A percentile compares a stretch with the other conserved stretches of the same genome.
Evolutionary conservation across 768 basidiomycete genomes (phyloP).

Genomic region (Gloeostereum incarnatum): DNA sequence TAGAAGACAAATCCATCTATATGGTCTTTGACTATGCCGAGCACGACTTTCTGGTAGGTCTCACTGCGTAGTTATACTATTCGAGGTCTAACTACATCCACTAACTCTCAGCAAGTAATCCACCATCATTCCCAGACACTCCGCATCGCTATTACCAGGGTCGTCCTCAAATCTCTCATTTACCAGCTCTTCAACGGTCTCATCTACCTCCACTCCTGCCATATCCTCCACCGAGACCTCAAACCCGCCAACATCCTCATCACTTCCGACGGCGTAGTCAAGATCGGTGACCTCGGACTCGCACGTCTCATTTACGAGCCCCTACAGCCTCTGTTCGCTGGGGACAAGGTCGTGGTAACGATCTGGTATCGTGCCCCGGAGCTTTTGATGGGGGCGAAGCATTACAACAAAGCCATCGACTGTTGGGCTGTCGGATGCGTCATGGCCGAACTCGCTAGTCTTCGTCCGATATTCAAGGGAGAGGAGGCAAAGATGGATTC

Average conservation of each 20-base stretch:
- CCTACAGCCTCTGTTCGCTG: constrained; percentile 82
- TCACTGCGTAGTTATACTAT: background rate
- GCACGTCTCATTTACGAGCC: constrained; percentile 89
- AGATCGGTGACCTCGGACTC: constrained; percentile 97
- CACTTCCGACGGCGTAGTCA: constrained; percentile 79
- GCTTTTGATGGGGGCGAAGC: constrained; percentile 90
- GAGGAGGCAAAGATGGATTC: constrained; percentile 97
- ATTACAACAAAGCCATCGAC: constrained; percentile 95
- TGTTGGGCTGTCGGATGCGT: constrained; percentile 99
- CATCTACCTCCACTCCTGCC: constrained; percentile 88
- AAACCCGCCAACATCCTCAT: constrained; percentile 99
- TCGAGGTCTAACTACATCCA: background rate
- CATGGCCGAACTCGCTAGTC: constrained; percentile 87
- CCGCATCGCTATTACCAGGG: constrained; percentile 60
- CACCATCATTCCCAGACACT: constrained; percentile 94
- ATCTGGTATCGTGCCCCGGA: constrained; percentile 99
- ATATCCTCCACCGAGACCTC: constrained; percentile 94
- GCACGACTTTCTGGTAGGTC: constrained; percentile 88
- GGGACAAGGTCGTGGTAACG: constrained; percentile 98
- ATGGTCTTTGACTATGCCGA: constrained; percentile 99
- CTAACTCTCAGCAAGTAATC: constrained; percentile 82
- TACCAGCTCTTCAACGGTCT: constrained; percentile 94
- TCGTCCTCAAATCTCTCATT: constrained; percentile 86
- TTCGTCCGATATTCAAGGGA: constrained; percentile 97
- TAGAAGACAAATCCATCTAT: constrained; percentile 97